Base-by-base conservation (phyloP, 305 asterid species). In the Withania somnifera region DNA sequence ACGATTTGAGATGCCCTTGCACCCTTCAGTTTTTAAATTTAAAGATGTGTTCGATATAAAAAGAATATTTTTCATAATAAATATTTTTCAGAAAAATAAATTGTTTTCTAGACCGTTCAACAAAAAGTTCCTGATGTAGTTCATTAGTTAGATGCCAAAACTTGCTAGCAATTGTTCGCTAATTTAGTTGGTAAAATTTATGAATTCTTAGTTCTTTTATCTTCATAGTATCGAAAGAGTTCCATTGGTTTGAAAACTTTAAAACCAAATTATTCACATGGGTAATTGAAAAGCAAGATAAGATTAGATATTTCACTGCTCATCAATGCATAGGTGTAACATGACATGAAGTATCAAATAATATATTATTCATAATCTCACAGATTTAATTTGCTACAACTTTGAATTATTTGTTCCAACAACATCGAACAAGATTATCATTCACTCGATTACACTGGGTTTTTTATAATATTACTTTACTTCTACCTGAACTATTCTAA, bases 401-500 rank as follows among this genome's bases (percentile, higher is more conserved):
- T 60, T 60, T 26, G 6, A 60, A 5, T 26, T 60, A 26, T 6
- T 60, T 13, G 26, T 5, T 3, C 19, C 38, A 60, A 60, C 22
- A 57, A 6, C 32, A 20, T 22, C 3, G 17, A 52, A 64, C 68
- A 52, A 64, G 53, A 57, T 17, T 80, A 53, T n/a, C 38, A 20
- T 50, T 30, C 57, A 19, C 17, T 61, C 36, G 45, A 36, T 52
- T 54, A 30, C 81, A 83, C 15, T 77, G 66, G 2, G 30, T 47
- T 20, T 40, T 45, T 45, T 51, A 79, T 19, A 76, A 68, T 68
- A 54, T 42, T 47, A 61, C 86, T 84, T 84, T 81, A 45, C 26
- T 60, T 69, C 60, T 47, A 73, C 17, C 24, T 53, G 77, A 22
- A 17, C 38, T 81, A 67, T 79, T 71, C 60, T 47, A 47, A 61